These are phyloP conservation scores for Dioszegia hungarica DNA, from an alignment of 768 basidiomycete genomes.

Conservation along the genomic window DNA sequence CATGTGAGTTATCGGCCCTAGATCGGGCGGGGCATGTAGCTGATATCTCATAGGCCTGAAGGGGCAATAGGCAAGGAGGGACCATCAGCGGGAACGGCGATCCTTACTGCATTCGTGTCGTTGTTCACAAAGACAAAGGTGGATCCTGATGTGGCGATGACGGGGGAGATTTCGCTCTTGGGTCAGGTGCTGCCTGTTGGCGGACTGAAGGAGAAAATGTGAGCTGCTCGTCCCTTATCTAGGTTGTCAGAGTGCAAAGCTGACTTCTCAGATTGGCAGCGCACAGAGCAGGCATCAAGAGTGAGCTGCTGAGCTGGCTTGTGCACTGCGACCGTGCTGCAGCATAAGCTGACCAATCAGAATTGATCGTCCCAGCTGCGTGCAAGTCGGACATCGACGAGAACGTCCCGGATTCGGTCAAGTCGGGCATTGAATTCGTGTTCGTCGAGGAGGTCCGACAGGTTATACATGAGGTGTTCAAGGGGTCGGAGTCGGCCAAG, in stretches of 20 bases:
- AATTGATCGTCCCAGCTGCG: constrained; percentile 54
- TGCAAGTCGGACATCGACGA: constrained; percentile 94
- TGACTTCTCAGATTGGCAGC: constrained; percentile 68
- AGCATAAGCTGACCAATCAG: constrained; percentile 18
- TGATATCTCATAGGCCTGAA: constrained; percentile 40
- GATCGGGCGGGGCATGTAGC: neutral
- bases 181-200: constrained; percentile 96
- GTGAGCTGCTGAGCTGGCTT: constrained; percentile 52
- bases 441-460: constrained; percentile 91
- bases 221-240: constrained; percentile 4
- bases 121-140: constrained; percentile 81
- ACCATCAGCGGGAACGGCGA: constrained; percentile 91
- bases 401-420: constrained; percentile 93
- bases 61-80: constrained; percentile 64
- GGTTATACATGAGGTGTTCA: constrained; percentile 82
- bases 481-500: constrained; percentile 57
- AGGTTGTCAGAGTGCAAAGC: neutral
- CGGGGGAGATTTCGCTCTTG: constrained; percentile 92
- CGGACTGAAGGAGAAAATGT: constrained; percentile 66
- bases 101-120: constrained; percentile 83
- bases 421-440: constrained; percentile 88
- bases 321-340: constrained; percentile 52
- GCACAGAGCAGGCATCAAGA: constrained; percentile 93
- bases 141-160: constrained; percentile 91
- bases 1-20: constrained; percentile 66